These are phyloP conservation scores for Boeremia lycopersici DNA, from an alignment of 2,329 filamentous ascomycete species.

Conservation along the genomic window DNA sequence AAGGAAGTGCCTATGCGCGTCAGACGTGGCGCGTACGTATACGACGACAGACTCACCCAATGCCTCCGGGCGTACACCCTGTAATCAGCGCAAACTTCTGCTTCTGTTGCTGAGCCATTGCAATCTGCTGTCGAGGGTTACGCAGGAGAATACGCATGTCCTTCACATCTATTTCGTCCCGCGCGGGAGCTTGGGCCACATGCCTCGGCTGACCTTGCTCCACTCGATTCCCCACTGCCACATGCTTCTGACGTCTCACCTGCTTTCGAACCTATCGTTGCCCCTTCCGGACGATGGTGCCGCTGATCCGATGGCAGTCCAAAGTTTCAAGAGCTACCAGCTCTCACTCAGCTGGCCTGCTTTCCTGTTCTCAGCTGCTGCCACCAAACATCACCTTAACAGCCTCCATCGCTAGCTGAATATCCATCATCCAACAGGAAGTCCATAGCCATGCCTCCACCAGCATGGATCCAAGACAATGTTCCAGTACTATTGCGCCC, in stretches of 20 bases:
- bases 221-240: conserved; percentile 2
- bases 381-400: not conserved
- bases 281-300: conserved; percentile 3
- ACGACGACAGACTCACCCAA: conserved; percentile 48
- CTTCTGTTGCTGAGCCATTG: conserved; percentile 22
- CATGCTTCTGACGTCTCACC: conserved; percentile 10
- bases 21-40: not conserved
- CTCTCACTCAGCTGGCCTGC: not conserved
- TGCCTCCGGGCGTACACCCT: conserved; percentile 60
- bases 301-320: conserved; percentile 5
- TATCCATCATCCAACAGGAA: not conserved
- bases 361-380: not conserved
- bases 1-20: conserved; percentile 52
- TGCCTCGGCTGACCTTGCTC: conserved; percentile 12
- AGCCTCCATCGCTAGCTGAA: not conserved
- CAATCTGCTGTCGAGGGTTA: not conserved
- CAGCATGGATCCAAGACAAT: conserved; percentile 24
- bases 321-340: conserved; percentile 1
- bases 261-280: conserved; percentile 5
- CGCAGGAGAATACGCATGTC: not conserved
- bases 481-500: conserved; percentile 39
- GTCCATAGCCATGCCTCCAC: conserved; percentile 2
- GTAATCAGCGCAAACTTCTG: conserved; percentile 46
- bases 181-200: conserved; percentile 3
- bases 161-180: not conserved